Evolutionary conservation across 2,329 filamentous ascomycete genomes (phyloP).

Genomic region (Exophiala sp.): DNA sequence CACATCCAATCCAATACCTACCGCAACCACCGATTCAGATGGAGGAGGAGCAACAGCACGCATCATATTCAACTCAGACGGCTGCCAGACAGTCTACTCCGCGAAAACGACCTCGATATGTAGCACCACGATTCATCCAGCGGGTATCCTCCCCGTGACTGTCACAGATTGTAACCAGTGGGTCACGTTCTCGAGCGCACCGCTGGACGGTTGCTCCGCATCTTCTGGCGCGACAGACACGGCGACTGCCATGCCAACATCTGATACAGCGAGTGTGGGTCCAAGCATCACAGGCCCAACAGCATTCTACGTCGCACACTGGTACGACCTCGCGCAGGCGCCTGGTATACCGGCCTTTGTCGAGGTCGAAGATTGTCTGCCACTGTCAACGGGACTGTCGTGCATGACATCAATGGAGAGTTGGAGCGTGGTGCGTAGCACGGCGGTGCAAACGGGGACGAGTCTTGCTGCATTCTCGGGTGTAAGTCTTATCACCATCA

Average conservation of each 20-base stretch:
- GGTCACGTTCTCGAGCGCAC: slow-evolving; percentile 26
- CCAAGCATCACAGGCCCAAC: neutral
- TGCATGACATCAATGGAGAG: slow-evolving; percentile 19
- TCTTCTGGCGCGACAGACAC: neutral
- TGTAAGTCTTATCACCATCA: slow-evolving; percentile 3
- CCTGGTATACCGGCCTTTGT: slow-evolving; percentile 16
- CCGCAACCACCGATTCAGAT: neutral
- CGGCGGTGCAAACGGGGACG: slow-evolving; percentile 7
- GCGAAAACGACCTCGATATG: slow-evolving; percentile 20
- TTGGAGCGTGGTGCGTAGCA: slow-evolving; percentile 16
- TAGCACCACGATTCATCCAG: slow-evolving; percentile 16
- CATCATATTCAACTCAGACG: slow-evolving; percentile 18
- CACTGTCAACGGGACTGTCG: neutral
- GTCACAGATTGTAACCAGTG: slow-evolving; percentile 26
- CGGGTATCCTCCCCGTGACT: slow-evolving; percentile 19
- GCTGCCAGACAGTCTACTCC: slow-evolving; percentile 26
- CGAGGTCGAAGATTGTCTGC: slow-evolving; percentile 18
- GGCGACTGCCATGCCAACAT: neutral
- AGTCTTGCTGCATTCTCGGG: slow-evolving; percentile 14
- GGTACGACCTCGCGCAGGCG: slow-evolving; percentile 19
- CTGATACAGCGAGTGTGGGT: no score
- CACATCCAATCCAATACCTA: neutral
- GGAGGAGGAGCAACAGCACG: slow-evolving; percentile 5
- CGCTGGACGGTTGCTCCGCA: slow-evolving; percentile 7
- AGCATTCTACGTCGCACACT: slow-evolving; percentile 22